Percentiles rank a stretch among this genome's conserved stretches.
These are phyloP conservation scores for Diaporthe vaccinii DNA, from an alignment of 2,329 filamentous ascomycete species.

Conservation along the genomic window DNA sequence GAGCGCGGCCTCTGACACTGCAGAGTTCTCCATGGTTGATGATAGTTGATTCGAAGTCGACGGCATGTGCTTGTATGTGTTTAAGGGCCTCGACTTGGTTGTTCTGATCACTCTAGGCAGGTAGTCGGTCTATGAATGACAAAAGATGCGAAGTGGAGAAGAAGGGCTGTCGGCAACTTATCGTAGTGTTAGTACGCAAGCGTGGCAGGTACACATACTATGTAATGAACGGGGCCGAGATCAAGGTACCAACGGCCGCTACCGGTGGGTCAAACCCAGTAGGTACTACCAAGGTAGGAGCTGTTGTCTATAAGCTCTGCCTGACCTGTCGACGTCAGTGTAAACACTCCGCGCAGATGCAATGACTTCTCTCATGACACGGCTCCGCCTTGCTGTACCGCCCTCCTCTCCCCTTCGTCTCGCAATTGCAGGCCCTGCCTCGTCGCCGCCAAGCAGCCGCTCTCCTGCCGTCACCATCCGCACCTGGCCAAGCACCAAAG, in stretches of 20 bases:
- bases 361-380: constrained; percentile 14
- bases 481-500: not conserved
- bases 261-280: not conserved
- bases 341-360: not conserved
- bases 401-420: not conserved
- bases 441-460: not conserved
- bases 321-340: not conserved
- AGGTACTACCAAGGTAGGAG: too few relatives aligned
- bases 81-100: not conserved
- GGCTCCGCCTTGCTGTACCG: not conserved
- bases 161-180: constrained; percentile 10
- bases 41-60: not conserved
- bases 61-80: not conserved
- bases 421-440: not conserved
- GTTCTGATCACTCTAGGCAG: not conserved
- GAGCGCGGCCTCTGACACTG: constrained; percentile 81
- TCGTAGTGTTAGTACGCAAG: not conserved
- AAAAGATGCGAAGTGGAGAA: not conserved
- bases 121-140: too few relatives aligned
- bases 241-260: not conserved
- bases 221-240: not conserved
- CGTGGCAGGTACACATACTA: not conserved
- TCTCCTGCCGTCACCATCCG: not conserved
- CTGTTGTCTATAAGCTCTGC: not conserved
- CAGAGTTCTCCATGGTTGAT: constrained; percentile 64